These are phyloP conservation scores for Pseudogymnoascus sp. DNA, from an alignment of 2,329 filamentous ascomycete species.

Conservation along the genomic window DNA sequence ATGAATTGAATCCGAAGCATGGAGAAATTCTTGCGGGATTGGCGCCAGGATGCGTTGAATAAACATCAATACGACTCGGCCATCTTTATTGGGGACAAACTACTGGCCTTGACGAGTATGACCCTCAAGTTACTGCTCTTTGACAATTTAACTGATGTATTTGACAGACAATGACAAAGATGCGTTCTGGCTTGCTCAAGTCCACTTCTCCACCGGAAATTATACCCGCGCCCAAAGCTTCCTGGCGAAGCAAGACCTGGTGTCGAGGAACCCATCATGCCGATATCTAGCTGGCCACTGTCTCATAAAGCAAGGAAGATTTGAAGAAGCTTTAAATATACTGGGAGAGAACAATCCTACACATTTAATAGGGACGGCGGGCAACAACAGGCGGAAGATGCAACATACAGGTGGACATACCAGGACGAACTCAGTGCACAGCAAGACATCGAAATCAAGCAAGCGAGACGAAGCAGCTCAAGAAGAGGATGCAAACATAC, in stretches of 20 bases:
- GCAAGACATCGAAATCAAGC: conserved; percentile 32
- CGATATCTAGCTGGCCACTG: conserved; percentile 91
- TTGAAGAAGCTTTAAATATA: conserved; percentile 76
- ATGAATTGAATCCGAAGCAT: conserved; percentile 40
- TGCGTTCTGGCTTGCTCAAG: conserved; percentile 96
- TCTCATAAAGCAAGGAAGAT: conserved; percentile 83
- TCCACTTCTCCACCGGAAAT: conserved; percentile 92
- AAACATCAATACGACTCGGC: conserved; percentile 95
- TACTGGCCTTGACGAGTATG: conserved; percentile 85
- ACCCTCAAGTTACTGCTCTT: not conserved
- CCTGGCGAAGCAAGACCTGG: conserved; percentile 74
- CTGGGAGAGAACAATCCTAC: conserved; percentile 92
- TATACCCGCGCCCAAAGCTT: conserved; percentile 86
- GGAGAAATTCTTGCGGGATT: conserved; percentile 89
- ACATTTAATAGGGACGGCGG: conserved; percentile 66
- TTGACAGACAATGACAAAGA: conserved; percentile 80
- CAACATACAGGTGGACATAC: conserved; percentile 52
- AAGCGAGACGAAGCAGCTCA: conserved; percentile 29
- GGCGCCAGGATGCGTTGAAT: conserved; percentile 91
- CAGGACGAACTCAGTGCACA: conserved; percentile 41
- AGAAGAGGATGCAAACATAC: conserved; percentile 66
- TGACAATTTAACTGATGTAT: not conserved
- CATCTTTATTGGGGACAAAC: conserved; percentile 95
- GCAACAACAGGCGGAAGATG: conserved; percentile 59
- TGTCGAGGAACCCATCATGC: conserved; percentile 74